Evolutionary conservation across 2,329 filamentous ascomycete genomes (phyloP).

Genomic region (Biscogniauxia marginata): DNA sequence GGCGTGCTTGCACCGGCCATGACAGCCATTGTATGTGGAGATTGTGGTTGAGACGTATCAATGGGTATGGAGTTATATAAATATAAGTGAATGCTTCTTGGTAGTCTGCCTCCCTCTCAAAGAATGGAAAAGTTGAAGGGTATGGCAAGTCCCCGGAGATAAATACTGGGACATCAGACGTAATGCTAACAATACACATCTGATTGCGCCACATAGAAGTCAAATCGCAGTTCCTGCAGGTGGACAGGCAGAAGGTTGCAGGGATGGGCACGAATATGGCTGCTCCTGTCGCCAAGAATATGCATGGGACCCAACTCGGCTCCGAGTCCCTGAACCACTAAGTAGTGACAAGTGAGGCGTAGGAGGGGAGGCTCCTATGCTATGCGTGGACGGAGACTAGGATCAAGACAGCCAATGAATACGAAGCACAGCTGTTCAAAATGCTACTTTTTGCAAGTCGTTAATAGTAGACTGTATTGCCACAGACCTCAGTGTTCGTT

Average conservation of each 20-base stretch:
- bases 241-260: not conserved
- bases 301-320: not conserved
- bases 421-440: not conserved
- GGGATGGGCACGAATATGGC: constrained; percentile 4
- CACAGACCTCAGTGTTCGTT: not conserved
- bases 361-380: not conserved
- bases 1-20: constrained; percentile 13
- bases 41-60: constrained; percentile 3
- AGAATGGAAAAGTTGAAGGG: not conserved
- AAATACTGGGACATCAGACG: constrained; percentile 12
- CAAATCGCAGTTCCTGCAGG: constrained; percentile 21
- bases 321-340: not conserved
- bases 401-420: not conserved
- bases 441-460: not conserved
- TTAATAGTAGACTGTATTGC: not conserved
- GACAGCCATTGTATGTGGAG: constrained; percentile 16
- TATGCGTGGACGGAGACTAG: not conserved
- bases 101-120: not conserved
- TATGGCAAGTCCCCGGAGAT: constrained; percentile 2
- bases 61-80: not conserved
- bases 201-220: constrained; percentile 11
- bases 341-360: constrained; percentile 1
- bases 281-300: not conserved
- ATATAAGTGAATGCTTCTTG: not conserved
- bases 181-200: constrained; percentile 8